Percentiles rank a stretch among this genome's conserved stretches.
phyloP scores from a whole-genome alignment of 1,284 basidiomycete species.

The Caloboletus firmus region DNA sequence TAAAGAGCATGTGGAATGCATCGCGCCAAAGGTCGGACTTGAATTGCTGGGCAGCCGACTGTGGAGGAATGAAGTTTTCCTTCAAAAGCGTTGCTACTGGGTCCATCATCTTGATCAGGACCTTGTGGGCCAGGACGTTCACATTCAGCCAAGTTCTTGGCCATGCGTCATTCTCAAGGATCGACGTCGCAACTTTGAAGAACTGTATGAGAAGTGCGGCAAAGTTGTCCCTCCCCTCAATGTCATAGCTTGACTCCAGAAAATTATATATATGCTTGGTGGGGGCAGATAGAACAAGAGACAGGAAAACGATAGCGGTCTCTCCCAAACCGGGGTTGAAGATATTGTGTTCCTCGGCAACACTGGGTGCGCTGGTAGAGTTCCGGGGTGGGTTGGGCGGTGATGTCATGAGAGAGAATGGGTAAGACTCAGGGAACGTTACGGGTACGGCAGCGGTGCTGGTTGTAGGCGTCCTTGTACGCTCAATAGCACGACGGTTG shows the following conservation, averaged over 20 bases:
- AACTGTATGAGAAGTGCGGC: slow-evolving; percentile 71
- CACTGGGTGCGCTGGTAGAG: slow-evolving; percentile 41
- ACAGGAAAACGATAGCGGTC: slow-evolving; percentile 82
- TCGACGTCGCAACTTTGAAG: slow-evolving; percentile 82
- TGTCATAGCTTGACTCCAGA: slow-evolving; percentile 77
- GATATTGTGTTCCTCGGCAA: slow-evolving; percentile 45
- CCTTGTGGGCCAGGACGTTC: slow-evolving; percentile 86
- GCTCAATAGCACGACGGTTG: slow-evolving; percentile 70
- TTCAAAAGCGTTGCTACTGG: slow-evolving; percentile 78
- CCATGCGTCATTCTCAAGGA: slow-evolving; percentile 87
- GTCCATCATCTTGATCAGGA: slow-evolving; percentile 86
- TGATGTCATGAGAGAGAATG: slow-evolving; percentile 80
- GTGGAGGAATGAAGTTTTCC: slow-evolving; percentile 78
- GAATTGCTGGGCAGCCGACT: slow-evolving; percentile 65
- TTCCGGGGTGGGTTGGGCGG: slow-evolving; percentile 55
- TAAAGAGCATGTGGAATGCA: slow-evolving; percentile 80
- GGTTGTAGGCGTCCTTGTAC: slow-evolving; percentile 61
- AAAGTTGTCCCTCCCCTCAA: slow-evolving; percentile 83
- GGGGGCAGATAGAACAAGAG: slow-evolving; percentile 79
- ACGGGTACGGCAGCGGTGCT: slow-evolving; percentile 69
- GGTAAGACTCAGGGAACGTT: slow-evolving; percentile 92
- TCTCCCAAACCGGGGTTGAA: slow-evolving; percentile 87
- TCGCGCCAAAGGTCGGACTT: slow-evolving; percentile 81
- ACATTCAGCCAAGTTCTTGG: slow-evolving; percentile 92
- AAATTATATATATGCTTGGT: slow-evolving; percentile 78